These are phyloP conservation scores for Rubia tinctorum DNA, from an alignment of 305 asterid genomes.

Conservation along the genomic window DNA sequence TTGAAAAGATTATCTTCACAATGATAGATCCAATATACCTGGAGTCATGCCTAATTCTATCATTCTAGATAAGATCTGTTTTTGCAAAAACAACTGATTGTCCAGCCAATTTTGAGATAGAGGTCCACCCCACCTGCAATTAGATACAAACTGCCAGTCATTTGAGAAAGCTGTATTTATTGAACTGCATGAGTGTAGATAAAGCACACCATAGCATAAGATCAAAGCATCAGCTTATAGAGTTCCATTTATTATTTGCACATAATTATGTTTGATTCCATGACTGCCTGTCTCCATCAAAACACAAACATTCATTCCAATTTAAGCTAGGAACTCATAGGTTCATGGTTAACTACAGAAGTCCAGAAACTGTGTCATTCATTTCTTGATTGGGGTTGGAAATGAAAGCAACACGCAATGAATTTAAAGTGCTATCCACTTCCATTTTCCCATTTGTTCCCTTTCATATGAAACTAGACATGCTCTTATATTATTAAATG, in stretches of 20 bases:
- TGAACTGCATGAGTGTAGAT: neutral
- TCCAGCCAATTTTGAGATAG: slow-evolving; percentile 84
- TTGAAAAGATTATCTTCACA: slow-evolving; percentile 8
- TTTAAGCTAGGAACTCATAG: neutral
- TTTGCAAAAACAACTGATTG: slow-evolving; percentile 74
- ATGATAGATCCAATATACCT: slow-evolving; percentile 45
- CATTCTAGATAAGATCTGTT: slow-evolving; percentile 82
- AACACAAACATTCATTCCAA: neutral
- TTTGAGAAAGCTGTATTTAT: neutral
- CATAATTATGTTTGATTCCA: neutral
- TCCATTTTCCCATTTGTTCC: neutral
- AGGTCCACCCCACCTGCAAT: slow-evolving; percentile 97
- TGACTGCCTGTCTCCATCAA: neutral
- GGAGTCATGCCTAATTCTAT: slow-evolving; percentile 95
- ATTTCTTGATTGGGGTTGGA: neutral
- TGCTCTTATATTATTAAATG: neutral
- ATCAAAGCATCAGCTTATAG: slow-evolving; percentile 3
- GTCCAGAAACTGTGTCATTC: neutral
- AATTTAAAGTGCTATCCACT: neutral
- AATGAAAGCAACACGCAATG: neutral
- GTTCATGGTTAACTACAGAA: neutral
- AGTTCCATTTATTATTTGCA: neutral
- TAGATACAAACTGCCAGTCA: slow-evolving; percentile 11
- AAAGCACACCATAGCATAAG: slow-evolving; percentile 3
- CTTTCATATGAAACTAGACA: neutral